Base-by-base conservation (phyloP, 495 filamentous ascomycete genomes). In the Penicillium desertorum region DNA sequence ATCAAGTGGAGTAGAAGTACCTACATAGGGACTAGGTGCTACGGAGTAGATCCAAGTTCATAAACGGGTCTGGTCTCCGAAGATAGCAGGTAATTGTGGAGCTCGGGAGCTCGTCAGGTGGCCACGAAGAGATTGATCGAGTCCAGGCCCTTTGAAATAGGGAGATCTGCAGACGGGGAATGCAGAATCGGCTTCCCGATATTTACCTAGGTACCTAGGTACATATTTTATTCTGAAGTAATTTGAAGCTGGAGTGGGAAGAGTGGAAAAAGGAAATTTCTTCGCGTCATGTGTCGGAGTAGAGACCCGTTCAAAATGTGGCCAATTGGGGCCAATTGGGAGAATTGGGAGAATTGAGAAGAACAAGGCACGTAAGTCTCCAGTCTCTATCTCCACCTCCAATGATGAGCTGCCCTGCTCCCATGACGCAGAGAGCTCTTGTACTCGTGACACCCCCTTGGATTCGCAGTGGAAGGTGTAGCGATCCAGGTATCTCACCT, bases 241-340 rank as follows among this genome's bases (percentile, higher is more conserved):
- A n/a, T n/a, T n/a, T n/a, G n/a, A n/a, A n/a, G n/a, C n/a, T n/a
- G n/a, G n/a, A n/a, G n/a, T n/a, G n/a, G n/a, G n/a, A n/a, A n/a
- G n/a, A n/a, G n/a, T n/a, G n/a, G n/a, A n/a, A n/a, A n/a, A 44
- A 20, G 11, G 62, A 73, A 72, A 71, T 60, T 47, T 73, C 71
- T 72, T 60, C 61, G 60, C 62, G 70, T 75, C 72, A 73, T 73
- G 70, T 32, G 45, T 60, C 56, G 51, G 62, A 48, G 36, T 45
- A 23, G 34, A 54, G 48, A 50, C 20, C 54, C 52, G 57, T n/a
- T n/a, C n/a, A n/a, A n/a, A n/a, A n/a, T n/a, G n/a, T 66, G 72
- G 62, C 1, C 3, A 19, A 76, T 75, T 75, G 73, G 70, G 72
- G 62, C 1, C 3, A 19, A 76, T 75, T 75, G 73, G 70, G n/a